Percentiles rank a stretch among this genome's conserved stretches.
phyloP scores from a whole-genome alignment of 768 basidiomycete genomes.

The Lactarius vividus region DNA sequence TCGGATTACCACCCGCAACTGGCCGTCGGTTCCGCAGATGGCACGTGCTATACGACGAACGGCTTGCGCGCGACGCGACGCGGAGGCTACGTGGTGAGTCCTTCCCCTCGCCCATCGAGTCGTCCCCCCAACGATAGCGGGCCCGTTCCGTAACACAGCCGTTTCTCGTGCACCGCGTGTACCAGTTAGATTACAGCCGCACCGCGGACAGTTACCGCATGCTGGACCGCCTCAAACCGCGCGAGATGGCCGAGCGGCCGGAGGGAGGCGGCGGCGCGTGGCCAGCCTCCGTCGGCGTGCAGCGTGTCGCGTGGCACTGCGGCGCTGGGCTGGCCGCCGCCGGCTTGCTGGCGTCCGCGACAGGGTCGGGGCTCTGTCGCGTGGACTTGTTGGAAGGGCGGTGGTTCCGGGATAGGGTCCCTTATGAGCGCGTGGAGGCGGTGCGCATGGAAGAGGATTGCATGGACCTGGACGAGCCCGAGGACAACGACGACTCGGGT shows the following conservation, averaged over 20 bases:
- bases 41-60: conserved; percentile 73
- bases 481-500: conserved; percentile 38
- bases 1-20: conserved; percentile 90
- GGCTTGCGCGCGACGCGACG: conserved; percentile 62
- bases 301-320: conserved; percentile 79
- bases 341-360: conserved; percentile 70
- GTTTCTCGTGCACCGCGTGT: conserved; percentile 76
- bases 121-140: background rate
- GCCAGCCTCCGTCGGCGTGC: conserved; percentile 74
- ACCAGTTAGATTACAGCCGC: conserved; percentile 84
- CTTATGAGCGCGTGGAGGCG: conserved; percentile 60
- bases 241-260: conserved; percentile 53
- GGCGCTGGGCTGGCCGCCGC: conserved; percentile 61
- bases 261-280: conserved; percentile 56
- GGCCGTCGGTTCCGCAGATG: conserved; percentile 81
- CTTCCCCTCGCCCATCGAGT: background rate
- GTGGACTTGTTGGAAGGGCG: conserved; percentile 79
- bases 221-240: conserved; percentile 80
- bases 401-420: conserved; percentile 64
- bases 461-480: conserved; percentile 35
- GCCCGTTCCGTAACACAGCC: conserved; percentile 44
- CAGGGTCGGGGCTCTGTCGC: conserved; percentile 81
- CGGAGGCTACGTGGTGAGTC: conserved; percentile 67
- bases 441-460: conserved; percentile 54
- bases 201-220: conserved; percentile 74